Conservation (phyloP, 2,329 filamentous ascomycete species). For the Cyphellophora europaea region DNA sequence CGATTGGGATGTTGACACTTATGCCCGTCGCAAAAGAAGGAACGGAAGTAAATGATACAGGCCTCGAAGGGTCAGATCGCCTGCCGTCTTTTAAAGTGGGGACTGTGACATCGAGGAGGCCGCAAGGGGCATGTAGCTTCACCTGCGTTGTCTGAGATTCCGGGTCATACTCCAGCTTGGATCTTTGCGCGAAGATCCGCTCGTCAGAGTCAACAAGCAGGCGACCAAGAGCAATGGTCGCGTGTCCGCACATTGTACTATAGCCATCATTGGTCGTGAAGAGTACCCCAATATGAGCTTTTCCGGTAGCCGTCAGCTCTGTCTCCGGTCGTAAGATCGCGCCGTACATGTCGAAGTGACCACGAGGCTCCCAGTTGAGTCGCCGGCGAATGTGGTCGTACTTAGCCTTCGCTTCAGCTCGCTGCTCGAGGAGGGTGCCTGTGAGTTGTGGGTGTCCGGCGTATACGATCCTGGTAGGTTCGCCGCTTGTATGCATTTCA, state of each 20-base stretch:
- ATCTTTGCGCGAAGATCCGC: slow-evolving; percentile 29
- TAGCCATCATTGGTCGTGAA: slow-evolving; percentile 41
- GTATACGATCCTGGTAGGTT: slow-evolving; percentile 39
- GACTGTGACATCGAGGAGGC: slow-evolving; percentile 32
- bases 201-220: slow-evolving; percentile 34
- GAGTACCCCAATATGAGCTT: slow-evolving; percentile 40
- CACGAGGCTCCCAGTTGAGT: slow-evolving; percentile 39
- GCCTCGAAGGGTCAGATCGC: slow-evolving; percentile 27
- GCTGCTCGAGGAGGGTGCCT: slow-evolving; percentile 33
- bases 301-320: slow-evolving; percentile 27
- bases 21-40: slow-evolving; percentile 31
- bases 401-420: slow-evolving; percentile 27
- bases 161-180: slow-evolving; percentile 22
- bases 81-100: slow-evolving; percentile 23
- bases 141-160: slow-evolving; percentile 20
- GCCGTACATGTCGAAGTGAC: slow-evolving; percentile 44
- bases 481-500: slow-evolving; percentile 41
- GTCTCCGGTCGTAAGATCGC: slow-evolving; percentile 35
- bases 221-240: slow-evolving; percentile 40
- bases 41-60: slow-evolving; percentile 33
- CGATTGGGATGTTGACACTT: slow-evolving; percentile 23
- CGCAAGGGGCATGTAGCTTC: slow-evolving; percentile 37
- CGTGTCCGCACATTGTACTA: slow-evolving; percentile 44
- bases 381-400: slow-evolving; percentile 32
- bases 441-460: slow-evolving; percentile 29